Base-by-base conservation (phyloP, 2,329 filamentous ascomycete species). In the Orbilia ellipsospora region DNA sequence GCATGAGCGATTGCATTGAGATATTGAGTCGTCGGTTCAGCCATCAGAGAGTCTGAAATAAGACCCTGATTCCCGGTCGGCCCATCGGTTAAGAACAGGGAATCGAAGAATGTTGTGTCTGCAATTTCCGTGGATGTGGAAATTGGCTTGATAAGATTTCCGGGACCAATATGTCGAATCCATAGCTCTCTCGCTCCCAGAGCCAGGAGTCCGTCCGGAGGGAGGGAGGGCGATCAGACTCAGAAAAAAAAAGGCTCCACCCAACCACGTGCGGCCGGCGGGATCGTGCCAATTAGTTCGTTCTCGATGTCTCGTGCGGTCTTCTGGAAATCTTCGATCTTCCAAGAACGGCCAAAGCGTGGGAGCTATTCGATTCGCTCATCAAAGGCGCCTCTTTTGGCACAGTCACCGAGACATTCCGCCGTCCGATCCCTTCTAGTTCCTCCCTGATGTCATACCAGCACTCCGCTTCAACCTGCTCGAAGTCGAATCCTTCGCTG, bases 121-220 rank as follows among this genome's bases (percentile, higher is more conserved):
- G 54, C 57, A 74, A 69, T 68, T 74, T 74, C 65, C 70, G 57
- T 57, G 57, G 56, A 52, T 68, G 63, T 68, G 70, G 70, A 74
- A 74, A 74, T 74, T 74, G 20, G 12, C 20, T 13, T 57, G 62
- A 67, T 67, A 67, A 67, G 50, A 42, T 73, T 62, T 57, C 59
- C 26, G 45, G 60, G 52, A 44, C 50, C 67, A n/a, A 45, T 50
- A 51, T 72, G 20, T 44, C 13, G 42, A 2, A 45, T 31, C 42
- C 42, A 45, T 48, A 6, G 4, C 13, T 48, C 44, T 48, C 16
- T 18, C 13, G 44, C 8, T 7, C 31, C 31, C 31, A 36, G 31
- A 36, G 31, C 31, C 31, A 36, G 31, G 28, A 31, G 28, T 31
- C 28, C 28, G 28, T 31, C 28, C 28, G 28, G 28, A 31, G 28